phyloP scores from a whole-genome alignment of 495 filamentous ascomycete genomes.

The Staphylotrichum tortipilum region DNA sequence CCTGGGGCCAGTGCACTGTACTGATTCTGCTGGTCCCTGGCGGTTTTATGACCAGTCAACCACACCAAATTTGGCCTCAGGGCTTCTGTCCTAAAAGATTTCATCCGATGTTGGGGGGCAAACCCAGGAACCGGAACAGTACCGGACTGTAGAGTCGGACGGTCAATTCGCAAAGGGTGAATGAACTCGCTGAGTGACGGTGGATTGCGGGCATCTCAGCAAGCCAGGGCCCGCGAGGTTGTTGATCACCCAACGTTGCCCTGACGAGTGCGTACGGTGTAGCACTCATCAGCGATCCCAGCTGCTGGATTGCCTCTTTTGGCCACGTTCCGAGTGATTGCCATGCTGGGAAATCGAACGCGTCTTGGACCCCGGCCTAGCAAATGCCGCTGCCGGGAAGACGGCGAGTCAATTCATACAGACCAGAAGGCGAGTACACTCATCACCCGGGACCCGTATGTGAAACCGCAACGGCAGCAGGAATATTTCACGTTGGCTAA shows the following conservation, averaged over 20 bases:
- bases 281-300: neutral
- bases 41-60: too few relatives aligned
- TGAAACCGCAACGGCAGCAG: too few relatives aligned
- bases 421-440: neutral
- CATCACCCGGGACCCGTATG: too few relatives aligned
- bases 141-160: neutral
- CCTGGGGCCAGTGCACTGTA: too few relatives aligned
- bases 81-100: too few relatives aligned
- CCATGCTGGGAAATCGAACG: constrained; percentile 1
- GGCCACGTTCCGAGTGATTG: constrained; percentile 1
- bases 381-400: neutral
- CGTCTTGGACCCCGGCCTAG: neutral
- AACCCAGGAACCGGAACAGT: neutral
- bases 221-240: too few relatives aligned
- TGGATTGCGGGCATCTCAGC: too few relatives aligned
- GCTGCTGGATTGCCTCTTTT: constrained; percentile 7
- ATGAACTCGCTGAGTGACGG: too few relatives aligned
- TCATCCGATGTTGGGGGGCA: neutral
- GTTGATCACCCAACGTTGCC: neutral
- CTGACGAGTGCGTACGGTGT: too few relatives aligned
- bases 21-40: too few relatives aligned
- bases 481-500: neutral
- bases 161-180: neutral
- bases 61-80: too few relatives aligned
- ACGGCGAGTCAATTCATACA: neutral